Evolutionary conservation across 116 monocot species (phyloP).

Genomic region (Dioscorea cayenensis): DNA sequence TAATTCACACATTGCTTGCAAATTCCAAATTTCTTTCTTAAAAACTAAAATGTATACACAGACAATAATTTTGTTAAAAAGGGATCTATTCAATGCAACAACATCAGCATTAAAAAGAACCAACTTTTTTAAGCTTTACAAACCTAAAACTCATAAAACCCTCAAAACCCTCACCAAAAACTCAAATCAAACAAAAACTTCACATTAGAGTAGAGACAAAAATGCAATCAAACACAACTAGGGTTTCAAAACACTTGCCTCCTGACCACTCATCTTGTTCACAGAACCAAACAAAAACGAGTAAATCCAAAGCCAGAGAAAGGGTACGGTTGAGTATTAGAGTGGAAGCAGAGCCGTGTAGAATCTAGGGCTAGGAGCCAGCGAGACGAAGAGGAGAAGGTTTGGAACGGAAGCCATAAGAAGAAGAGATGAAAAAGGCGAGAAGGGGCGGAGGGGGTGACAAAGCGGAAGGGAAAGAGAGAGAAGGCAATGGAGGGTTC

Average conservation of each 20-base stretch:
- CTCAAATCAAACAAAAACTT: not conserved
- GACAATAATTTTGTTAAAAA: too few relatives aligned
- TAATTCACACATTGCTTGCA: too few relatives aligned
- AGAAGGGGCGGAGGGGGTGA: too few relatives aligned
- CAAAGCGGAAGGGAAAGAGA: too few relatives aligned
- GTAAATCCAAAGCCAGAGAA: not conserved
- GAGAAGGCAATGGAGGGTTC: too few relatives aligned
- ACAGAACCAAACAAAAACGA: not conserved
- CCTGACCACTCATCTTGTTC: slow-evolving; percentile 22
- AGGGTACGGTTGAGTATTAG: not conserved
- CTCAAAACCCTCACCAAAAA: not conserved
- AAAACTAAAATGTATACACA: too few relatives aligned
- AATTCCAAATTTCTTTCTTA: too few relatives aligned
- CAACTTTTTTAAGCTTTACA: too few relatives aligned
- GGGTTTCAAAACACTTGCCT: slow-evolving; percentile 13
- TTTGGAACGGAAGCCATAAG: slow-evolving; percentile 19
- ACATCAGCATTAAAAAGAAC: too few relatives aligned
- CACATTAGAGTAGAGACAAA: not conserved
- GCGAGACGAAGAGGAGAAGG: slow-evolving; percentile 6
- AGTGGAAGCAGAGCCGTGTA: not conserved
- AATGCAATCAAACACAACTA: not conserved
- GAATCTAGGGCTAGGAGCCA: slow-evolving; percentile 12
- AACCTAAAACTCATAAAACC: too few relatives aligned
- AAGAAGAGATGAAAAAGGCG: not conserved
- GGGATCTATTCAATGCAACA: too few relatives aligned